Base-by-base conservation (phyloP, 169 alveolate species). In the Cardiosporidium cionae region DNA sequence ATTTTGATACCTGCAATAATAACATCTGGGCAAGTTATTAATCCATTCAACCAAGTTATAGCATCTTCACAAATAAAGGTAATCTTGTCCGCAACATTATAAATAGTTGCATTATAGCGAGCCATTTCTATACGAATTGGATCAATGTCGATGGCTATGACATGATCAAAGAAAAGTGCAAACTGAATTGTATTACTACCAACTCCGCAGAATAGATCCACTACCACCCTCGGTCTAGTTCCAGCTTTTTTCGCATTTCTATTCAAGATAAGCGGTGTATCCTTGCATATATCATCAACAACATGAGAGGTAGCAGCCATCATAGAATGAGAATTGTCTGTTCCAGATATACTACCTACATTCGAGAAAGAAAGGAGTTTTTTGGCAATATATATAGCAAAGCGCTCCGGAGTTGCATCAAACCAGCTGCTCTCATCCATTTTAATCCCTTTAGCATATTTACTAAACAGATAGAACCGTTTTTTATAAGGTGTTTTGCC, bases 161-260 rank as follows among this genome's bases (percentile, higher is more conserved):
- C 85, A 23, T 32, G 33, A 31, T 73, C 76, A 35, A 78, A 79
- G 34, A 64, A 71, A n/a, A 64, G 70, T 0, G 85, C 69, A 35
- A 79, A 71, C 36, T 78, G 54, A 7, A 79, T 68, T n/a, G 84
- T 74, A 32, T 79, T 79, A 9, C 85, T 67, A 1, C 85, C 85
- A 22, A 79, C 83, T 70, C 85, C 85, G 62, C 85, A 58, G 34
- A 78, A 79, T 64, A 75, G 82, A 69, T 79, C 85, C 28, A 79
- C 52, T 31, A 79, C 53, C 28, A 72, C 72, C 58, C 83, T 9
- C n/a, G 3, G 3, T 6, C 66, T 33, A 33, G 6, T 7, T n/a
- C n/a, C n/a, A n/a, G n/a, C n/a, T n/a, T n/a, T n/a, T n/a, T n/a
- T n/a, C n/a, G n/a, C n/a, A n/a, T n/a, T n/a, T n/a, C n/a, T n/a